Base-by-base conservation (phyloP, 441 rosid species). In the Populus hybrid region DNA sequence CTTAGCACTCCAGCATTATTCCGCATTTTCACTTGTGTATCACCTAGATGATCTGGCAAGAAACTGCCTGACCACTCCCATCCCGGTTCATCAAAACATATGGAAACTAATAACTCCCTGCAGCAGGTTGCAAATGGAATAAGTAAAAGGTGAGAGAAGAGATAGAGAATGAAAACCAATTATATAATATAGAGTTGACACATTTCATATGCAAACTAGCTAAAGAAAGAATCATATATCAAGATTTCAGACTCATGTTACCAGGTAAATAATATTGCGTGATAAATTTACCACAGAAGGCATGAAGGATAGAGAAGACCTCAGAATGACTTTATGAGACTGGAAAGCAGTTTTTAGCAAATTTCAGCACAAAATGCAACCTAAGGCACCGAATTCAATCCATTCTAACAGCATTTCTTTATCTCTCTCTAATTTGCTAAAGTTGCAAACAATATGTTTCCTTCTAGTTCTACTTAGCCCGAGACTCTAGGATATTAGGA, bases 1-100 rank as follows among this genome's bases (percentile, higher is more conserved):
- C 83, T 87, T 72, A 91, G 70, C 32, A 85, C 84, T 78, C 94
- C 94, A 81, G 92, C 88, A 80, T 87, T 89, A 80, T 96, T 94
- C 88, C 98, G 81, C 88, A 92, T 86, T 89, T 96, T 96, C 79
- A 96, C 90, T 86, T 94, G 98, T 59, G 96, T 91, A 84, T 96
- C 99, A 76, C 98, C 99, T 63, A 96, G 86, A 85, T 86, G 91
- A 89, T 94, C 98, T 66, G 99, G 98, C 86, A 90, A 88, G 85
- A 96, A 96, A 90, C 98, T 88, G 80, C 99, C 96, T 7, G 98
- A 94, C 99, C 99, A 96, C 77, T 92, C 93, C 94, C 98, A 96
- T 79, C 99, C 98, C 79, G 98, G 96, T 86, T 94, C 99, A 78
- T 92, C 86, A 79, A 90, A 90, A 80, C 95, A 88, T 81, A 94